Evolutionary conservation across 1,284 basidiomycete genomes (phyloP).

Genomic region (Boletus subluridellus): DNA sequence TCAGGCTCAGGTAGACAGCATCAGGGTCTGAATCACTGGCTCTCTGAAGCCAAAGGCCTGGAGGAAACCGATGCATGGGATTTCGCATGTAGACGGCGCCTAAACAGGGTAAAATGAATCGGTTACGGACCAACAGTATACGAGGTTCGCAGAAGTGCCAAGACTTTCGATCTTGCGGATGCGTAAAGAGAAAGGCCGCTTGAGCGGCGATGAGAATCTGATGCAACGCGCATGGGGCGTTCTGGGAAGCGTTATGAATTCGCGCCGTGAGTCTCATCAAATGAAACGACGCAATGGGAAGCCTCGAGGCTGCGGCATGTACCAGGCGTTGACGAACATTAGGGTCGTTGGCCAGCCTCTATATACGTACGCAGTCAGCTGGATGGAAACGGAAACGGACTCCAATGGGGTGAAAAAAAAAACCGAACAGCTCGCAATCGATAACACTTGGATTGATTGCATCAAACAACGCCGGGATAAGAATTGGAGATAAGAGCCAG

Average conservation of each 20-base stretch:
- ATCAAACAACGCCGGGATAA: background rate
- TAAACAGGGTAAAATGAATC: background rate
- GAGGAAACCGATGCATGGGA: background rate
- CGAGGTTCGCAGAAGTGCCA: background rate
- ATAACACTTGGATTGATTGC: background rate
- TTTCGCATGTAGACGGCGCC: background rate
- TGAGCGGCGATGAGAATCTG: slow-evolving; percentile 9
- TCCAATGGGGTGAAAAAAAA: background rate
- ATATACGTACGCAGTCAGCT: background rate
- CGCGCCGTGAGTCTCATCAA: background rate
- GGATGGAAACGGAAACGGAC: background rate
- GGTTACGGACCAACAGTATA: background rate
- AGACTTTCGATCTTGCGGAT: background rate
- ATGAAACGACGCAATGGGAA: background rate
- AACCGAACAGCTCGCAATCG: background rate
- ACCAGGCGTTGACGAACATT: background rate
- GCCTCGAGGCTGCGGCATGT: slow-evolving; percentile 21
- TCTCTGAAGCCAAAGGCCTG: background rate
- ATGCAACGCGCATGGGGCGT: slow-evolving; percentile 5
- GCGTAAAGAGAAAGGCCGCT: background rate
- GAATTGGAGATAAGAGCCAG: slow-evolving; percentile 18
- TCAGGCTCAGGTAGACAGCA: background rate
- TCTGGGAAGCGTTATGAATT: slow-evolving; percentile 1
- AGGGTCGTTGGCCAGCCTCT: background rate
- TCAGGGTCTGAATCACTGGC: background rate